A percentile compares a stretch with the other conserved stretches of the same genome.
These are phyloP conservation scores for Penstemon newberryi DNA, from an alignment of 257 asterid genomes.

Conservation along the genomic window DNA sequence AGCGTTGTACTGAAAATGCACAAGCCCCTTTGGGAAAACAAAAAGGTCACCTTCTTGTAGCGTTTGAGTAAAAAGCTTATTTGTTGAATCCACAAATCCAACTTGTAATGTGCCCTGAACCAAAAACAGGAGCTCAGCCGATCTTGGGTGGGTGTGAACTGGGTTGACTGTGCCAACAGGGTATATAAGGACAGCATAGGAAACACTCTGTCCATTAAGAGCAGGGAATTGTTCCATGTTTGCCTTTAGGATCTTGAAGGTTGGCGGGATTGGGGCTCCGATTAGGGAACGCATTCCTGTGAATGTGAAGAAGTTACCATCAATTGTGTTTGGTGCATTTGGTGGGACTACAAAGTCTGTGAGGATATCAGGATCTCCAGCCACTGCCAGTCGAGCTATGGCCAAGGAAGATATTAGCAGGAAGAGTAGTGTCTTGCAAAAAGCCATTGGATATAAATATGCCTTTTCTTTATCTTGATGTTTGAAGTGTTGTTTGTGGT, in stretches of 20 bases:
- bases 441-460: constrained; percentile 18
- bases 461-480: not conserved
- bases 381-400: constrained; percentile 20
- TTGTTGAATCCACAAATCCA: constrained; percentile 53
- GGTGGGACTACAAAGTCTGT: constrained; percentile 44
- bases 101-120: constrained; percentile 48
- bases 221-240: constrained; percentile 48
- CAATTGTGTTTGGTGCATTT: constrained; percentile 15
- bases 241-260: constrained; percentile 46
- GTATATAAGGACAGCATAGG: constrained; percentile 51
- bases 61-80: constrained; percentile 44
- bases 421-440: constrained; percentile 16
- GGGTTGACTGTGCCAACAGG: constrained; percentile 54
- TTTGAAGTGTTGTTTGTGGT: not conserved
- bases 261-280: constrained; percentile 36
- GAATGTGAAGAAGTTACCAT: constrained; percentile 51
- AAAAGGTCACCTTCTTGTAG: constrained; percentile 48
- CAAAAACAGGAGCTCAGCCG: constrained; percentile 58
- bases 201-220: constrained; percentile 49
- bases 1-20: constrained; percentile 55
- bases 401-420: constrained; percentile 19
- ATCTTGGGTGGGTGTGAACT: constrained; percentile 58
- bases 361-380: constrained; percentile 56
- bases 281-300: constrained; percentile 42
- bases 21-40: constrained; percentile 52